These are phyloP conservation scores for Castanospermum australe DNA, from an alignment of 306 rosid genomes.

Conservation along the genomic window DNA sequence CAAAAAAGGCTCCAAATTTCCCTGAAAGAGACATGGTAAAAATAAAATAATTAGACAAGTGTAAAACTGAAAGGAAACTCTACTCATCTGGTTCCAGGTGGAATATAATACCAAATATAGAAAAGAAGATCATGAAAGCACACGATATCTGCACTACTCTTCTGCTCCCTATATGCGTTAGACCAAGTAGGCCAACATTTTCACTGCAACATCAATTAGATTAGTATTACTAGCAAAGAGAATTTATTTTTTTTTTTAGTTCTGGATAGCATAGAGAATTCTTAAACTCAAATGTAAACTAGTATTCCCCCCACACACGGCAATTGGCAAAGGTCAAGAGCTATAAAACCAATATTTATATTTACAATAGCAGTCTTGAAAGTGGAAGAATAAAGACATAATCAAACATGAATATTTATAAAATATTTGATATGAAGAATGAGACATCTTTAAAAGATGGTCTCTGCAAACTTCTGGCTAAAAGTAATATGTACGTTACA, in stretches of 20 bases:
- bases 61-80: neutral
- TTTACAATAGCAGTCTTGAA: neutral
- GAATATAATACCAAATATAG: conserved; percentile 69
- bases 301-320: neutral
- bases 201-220: conserved; percentile 57
- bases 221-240: neutral
- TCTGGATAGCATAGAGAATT: too few relatives aligned
- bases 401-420: neutral
- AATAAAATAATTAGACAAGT: conserved; percentile 9
- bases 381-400: too few relatives aligned
- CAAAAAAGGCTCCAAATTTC: conserved; percentile 93
- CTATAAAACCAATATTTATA: neutral
- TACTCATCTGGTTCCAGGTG: neutral
- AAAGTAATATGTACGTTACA: neutral
- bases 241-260: too few relatives aligned
- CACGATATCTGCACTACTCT: conserved; percentile 93
- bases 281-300: neutral
- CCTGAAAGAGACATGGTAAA: conserved; percentile 55
- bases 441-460: neutral
- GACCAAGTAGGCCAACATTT: conserved; percentile 91
- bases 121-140: conserved; percentile 88
- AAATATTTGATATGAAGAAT: neutral
- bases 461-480: neutral
- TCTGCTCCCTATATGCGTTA: conserved; percentile 92
- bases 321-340: neutral